Evolutionary conservation across 805 yeast genomes (phyloP), one percentile per base, ranked within the genome.

Genomic region (Saccharomyces cerevisiae): DNA sequence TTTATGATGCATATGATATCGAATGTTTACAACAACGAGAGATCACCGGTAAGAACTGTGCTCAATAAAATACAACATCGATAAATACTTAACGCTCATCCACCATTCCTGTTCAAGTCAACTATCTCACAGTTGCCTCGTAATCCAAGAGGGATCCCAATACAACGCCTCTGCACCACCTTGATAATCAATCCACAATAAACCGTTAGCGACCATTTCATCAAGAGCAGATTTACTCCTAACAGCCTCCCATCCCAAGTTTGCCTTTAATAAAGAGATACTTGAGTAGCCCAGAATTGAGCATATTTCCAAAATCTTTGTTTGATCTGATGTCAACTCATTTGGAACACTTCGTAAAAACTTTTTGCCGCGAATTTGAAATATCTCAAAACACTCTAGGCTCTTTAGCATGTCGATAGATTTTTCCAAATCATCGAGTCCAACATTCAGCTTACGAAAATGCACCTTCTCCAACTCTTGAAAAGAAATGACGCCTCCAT

Each of bases 121-220:
- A 13, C 43, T 22, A 36, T 17, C 22, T 36, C 43, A 36, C 2
- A 36, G 24, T n/a, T 36, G 24, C 48, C 10, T 36, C 32, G 52
- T 21, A 13, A 85, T 82, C 89, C 89, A 84, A 1, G 87, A 78
- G 0, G 91, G 89, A 57, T 83, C 88, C 92, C 92, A 87, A 61
- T 77, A 87, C 53, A 73, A 73, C 13, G 61, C 63, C 59, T 79
- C 84, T 1, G 66, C 69, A 13, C 61, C 57, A 1, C 61, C 70
- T 51, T 78, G 84, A 6, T 71, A 70, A 66, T 91, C 98, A 0
- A 90, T 72, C 99, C 99, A 92, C 13, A 92, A 71, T 52, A 89
- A 75, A 3, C 98, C 97, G 51, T 78, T 78, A 58, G 85, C 76
- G 0, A 91, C 85, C 89, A 92, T 83, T 48, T 87, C 92, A 41